These are phyloP conservation scores for Pseudogymnoascus sp. DNA, from an alignment of 2,329 filamentous ascomycete species.

Conservation along the genomic window DNA sequence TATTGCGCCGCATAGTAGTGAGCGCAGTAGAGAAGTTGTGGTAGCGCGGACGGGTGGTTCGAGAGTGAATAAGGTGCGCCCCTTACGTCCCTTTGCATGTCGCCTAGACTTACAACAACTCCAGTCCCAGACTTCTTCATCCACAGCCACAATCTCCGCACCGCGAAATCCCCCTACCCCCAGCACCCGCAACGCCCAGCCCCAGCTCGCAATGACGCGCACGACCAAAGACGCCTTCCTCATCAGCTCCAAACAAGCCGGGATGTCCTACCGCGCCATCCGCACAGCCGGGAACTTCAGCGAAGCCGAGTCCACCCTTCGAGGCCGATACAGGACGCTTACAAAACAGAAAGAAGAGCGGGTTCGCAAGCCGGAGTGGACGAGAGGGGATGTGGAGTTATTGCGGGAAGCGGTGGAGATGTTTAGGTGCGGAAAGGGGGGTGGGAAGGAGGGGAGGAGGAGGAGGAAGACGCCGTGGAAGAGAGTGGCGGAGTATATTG, in stretches of 20 bases:
- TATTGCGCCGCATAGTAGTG: neutral
- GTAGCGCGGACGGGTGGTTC: neutral
- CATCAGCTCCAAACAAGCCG: constrained; percentile 45
- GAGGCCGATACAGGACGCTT: constrained; percentile 59
- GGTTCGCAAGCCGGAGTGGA: constrained; percentile 61
- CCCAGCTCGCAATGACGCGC: neutral
- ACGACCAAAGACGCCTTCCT: constrained; percentile 41
- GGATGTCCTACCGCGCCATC: constrained; percentile 61
- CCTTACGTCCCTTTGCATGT: neutral
- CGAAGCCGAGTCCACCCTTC: constrained; percentile 65
- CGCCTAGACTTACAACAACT: no score
- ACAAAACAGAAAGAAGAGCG: constrained; percentile 57
- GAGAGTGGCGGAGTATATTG: constrained; percentile 47
- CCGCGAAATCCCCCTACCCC: neutral
- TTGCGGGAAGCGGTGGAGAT: neutral
- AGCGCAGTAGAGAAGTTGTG: neutral
- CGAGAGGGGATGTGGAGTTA: constrained; percentile 52
- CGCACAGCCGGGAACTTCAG: constrained; percentile 44
- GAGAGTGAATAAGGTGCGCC: neutral
- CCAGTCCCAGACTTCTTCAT: neutral
- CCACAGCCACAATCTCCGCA: neutral
- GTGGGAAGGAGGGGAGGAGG: constrained; percentile 39
- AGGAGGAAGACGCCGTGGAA: constrained; percentile 48
- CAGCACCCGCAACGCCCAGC: neutral
- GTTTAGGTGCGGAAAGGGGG: constrained; percentile 6